phyloP scores from a whole-genome alignment of 345 rosid species.

The Brassica rapa region DNA sequence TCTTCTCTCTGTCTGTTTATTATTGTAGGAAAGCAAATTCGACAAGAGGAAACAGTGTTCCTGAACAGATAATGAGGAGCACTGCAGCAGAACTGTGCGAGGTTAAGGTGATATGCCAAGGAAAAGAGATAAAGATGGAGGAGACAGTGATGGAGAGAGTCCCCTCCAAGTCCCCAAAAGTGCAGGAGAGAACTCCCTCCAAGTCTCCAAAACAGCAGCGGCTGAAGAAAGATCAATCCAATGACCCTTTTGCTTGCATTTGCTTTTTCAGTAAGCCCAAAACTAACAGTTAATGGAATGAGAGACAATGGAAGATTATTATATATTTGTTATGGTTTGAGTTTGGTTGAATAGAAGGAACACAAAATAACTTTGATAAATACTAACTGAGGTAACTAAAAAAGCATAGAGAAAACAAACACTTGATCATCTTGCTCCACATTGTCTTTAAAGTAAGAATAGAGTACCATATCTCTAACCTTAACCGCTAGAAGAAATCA shows the following conservation, averaged over 20 bases:
- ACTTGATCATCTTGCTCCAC: constrained; percentile 33
- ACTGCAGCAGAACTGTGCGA: constrained; percentile 55
- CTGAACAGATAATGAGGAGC: constrained; percentile 52
- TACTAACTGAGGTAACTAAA: constrained; percentile 30
- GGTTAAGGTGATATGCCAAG: constrained; percentile 63
- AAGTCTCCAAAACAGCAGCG: constrained; percentile 23
- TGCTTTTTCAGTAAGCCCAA: constrained; percentile 50
- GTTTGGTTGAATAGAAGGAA: constrained; percentile 18
- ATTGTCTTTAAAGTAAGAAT: constrained; percentile 27
- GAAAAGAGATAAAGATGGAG: constrained; percentile 52
- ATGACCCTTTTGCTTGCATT: constrained; percentile 47
- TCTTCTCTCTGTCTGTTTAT: constrained; percentile 1
- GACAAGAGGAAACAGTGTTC: constrained; percentile 52
- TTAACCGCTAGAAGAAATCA: constrained; percentile 78
- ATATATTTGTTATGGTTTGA: constrained; percentile 4
- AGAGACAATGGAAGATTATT: not conserved
- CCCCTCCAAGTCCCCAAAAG: constrained; percentile 25
- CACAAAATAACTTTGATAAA: not conserved
- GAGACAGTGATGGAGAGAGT: constrained; percentile 9
- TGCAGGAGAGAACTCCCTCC: constrained; percentile 21
- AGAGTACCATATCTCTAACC: constrained; percentile 45
- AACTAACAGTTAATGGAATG: constrained; percentile 30
- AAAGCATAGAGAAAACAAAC: constrained; percentile 33
- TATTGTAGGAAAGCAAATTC: constrained; percentile 53
- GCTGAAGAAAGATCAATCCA: constrained; percentile 31